phyloP scores from a whole-genome alignment of 202 grass and related monocot species.

The Sporobolus alterniflorus region DNA sequence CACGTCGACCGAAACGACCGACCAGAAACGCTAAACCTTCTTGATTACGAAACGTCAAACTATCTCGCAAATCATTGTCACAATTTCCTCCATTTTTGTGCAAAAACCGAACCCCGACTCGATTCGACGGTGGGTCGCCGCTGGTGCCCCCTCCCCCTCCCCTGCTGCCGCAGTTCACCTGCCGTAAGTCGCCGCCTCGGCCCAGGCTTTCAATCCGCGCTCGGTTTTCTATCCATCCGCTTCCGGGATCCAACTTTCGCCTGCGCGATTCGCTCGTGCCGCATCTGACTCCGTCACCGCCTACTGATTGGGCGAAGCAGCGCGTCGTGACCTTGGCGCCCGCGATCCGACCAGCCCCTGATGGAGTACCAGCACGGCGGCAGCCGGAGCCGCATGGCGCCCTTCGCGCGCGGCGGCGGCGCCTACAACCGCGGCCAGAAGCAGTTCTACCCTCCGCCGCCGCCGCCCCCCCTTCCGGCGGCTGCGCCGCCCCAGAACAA shows the following conservation, averaged over 20 bases:
- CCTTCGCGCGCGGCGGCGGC: slow-evolving; percentile 52
- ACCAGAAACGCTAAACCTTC: neutral
- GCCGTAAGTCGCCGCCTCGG: neutral
- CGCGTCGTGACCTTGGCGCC: slow-evolving; percentile 30
- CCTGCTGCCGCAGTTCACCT: neutral
- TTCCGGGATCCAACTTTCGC: neutral
- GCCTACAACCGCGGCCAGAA: slow-evolving; percentile 35
- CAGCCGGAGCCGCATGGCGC: slow-evolving; percentile 48
- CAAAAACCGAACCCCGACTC: neutral
- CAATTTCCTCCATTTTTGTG: slow-evolving; percentile 8
- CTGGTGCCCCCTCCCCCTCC: neutral
- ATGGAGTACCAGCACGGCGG: slow-evolving; percentile 57
- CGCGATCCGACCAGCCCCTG: slow-evolving; percentile 30
- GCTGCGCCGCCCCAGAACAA: slow-evolving; percentile 48
- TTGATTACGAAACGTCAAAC: slow-evolving; percentile 12
- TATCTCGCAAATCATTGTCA: neutral
- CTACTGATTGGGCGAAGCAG: slow-evolving; percentile 33
- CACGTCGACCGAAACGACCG: neutral
- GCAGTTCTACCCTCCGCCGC: slow-evolving; percentile 46
- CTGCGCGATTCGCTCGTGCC: slow-evolving; percentile 14
- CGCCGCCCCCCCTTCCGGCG: slow-evolving; percentile 27
- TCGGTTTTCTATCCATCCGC: neutral
- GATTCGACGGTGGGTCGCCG: slow-evolving; percentile 32
- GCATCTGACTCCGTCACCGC: slow-evolving; percentile 28
- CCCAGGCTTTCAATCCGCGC: neutral